A percentile compares a stretch with the other conserved stretches of the same genome.
Evolutionary conservation across 2,329 filamentous ascomycete genomes (phyloP).

Genomic region (Emergomyces africanus): DNA sequence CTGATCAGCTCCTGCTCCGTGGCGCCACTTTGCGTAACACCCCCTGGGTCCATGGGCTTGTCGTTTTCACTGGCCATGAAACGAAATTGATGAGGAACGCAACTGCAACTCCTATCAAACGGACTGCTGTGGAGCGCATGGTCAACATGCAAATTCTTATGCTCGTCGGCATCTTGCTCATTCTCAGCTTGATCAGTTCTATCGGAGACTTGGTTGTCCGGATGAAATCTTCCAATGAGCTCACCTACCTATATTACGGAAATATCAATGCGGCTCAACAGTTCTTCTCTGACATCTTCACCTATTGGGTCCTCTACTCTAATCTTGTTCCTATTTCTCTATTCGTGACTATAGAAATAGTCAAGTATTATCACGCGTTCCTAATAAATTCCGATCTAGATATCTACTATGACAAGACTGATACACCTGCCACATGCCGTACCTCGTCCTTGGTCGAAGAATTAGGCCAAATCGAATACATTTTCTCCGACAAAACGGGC

Average conservation of each 20-base stretch:
- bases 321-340: conserved; percentile 94
- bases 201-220: conserved; percentile 79
- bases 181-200: conserved; percentile 78
- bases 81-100: conserved; percentile 99
- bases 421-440: conserved; percentile 89
- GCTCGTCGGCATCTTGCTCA: conserved; percentile 70
- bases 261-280: conserved; percentile 56
- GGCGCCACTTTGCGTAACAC: conserved; percentile 92
- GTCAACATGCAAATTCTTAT: conserved; percentile 90
- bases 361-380: conserved; percentile 97
- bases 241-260: conserved; percentile 61
- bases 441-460: conserved; percentile 96
- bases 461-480: conserved; percentile 93
- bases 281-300: conserved; percentile 90
- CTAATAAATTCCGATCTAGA: conserved; percentile 96
- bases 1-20: conserved; percentile 76
- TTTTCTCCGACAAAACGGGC: conserved; percentile 96
- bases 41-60: conserved; percentile 89
- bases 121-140: conserved; percentile 86
- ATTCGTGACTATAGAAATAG: conserved; percentile 92
- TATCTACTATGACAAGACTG: conserved; percentile 92
- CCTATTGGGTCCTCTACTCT: conserved; percentile 97
- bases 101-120: conserved; percentile 92
- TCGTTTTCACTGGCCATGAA: conserved; percentile 96
- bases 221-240: conserved; percentile 45